Base-by-base conservation (phyloP, 2,329 filamentous ascomycete species). In the Microdochium trichocladiopsis region DNA sequence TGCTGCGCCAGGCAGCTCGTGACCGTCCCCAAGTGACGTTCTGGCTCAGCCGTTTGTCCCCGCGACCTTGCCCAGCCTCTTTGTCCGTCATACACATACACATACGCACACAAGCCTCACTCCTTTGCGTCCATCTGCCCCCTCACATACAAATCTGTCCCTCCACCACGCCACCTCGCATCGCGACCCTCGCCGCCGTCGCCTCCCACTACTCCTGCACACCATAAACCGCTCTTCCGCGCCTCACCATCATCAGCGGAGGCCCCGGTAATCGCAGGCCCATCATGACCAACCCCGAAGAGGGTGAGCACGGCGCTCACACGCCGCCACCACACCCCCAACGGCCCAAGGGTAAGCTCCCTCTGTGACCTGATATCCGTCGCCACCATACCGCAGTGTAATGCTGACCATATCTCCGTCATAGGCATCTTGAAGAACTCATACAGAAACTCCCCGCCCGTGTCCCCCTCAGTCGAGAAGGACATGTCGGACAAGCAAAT, bases 371-470 rank as follows among this genome's bases (percentile, higher is more conserved):
- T n/a, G 37, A n/a, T 22, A 22, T 9, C 37, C 43, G 9, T 23
- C 11, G 8, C 12, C 22, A 25, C 23, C 12, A 45, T 22, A 11
- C 14, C 18, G 6, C 6, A 14, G 28, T 31, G 8, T 9, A 3
- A 28, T 25, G 21, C 49, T 53, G 47, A 55, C 52, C 6, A 25
- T 12, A 28, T 10, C 16, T 16, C 12, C 21, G 9, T 33, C 47
- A 4, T 58, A 96, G 93, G 93, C 60, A 97, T 97, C 62, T 83
- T 97, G 61, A 97, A 97, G 74, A 96, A 96, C 75, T 86, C 88
- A 49, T 90, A 80, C 56, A 85, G 80, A 61, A 76, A 79, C 54
- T 80, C 82, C 25, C 79, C 83, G 21, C 76, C 78, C 67, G 55
- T 78, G 70, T 60, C 80, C 68, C 60, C 79, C 63, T 63, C 76